Percentiles rank a stretch among this genome's conserved stretches.
These are phyloP conservation scores for Lasiosphaeriaceae sp. DNA, from an alignment of 495 filamentous ascomycete species.

Conservation along the genomic window DNA sequence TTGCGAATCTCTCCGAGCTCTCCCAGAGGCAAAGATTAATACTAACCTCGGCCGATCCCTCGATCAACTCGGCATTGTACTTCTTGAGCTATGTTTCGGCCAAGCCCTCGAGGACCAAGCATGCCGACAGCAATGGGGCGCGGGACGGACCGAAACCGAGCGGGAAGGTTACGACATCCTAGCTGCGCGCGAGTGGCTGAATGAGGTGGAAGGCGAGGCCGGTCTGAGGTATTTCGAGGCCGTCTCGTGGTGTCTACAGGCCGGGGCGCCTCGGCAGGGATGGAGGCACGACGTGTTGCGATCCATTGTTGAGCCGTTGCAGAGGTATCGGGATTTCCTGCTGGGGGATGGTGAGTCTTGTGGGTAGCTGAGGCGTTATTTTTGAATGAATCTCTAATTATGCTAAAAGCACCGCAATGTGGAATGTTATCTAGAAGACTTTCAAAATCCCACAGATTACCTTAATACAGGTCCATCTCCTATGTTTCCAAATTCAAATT, in stretches of 20 bases:
- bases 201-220: slow-evolving; percentile 29
- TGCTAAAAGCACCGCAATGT: too few relatives aligned
- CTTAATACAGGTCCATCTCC: too few relatives aligned
- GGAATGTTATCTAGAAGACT: too few relatives aligned
- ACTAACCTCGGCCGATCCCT: background rate
- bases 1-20: background rate
- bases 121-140: slow-evolving; percentile 2
- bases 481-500: too few relatives aligned
- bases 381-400: too few relatives aligned
- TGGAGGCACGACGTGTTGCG: slow-evolving; percentile 5
- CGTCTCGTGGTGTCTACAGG: slow-evolving; percentile 36
- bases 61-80: slow-evolving; percentile 20
- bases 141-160: background rate
- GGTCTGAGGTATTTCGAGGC: slow-evolving; percentile 32
- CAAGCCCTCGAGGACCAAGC: slow-evolving; percentile 18
- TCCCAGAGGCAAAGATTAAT: too few relatives aligned
- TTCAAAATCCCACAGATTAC: too few relatives aligned
- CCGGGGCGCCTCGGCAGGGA: slow-evolving; percentile 4
- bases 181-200: background rate
- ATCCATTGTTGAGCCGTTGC: background rate
- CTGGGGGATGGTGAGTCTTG: too few relatives aligned
- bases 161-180: background rate
- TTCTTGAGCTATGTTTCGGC: slow-evolving; percentile 39
- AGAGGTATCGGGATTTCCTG: too few relatives aligned
- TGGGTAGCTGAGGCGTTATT: too few relatives aligned